phyloP scores from a whole-genome alignment of 768 basidiomycete genomes.

The Tulasnella sp. region DNA sequence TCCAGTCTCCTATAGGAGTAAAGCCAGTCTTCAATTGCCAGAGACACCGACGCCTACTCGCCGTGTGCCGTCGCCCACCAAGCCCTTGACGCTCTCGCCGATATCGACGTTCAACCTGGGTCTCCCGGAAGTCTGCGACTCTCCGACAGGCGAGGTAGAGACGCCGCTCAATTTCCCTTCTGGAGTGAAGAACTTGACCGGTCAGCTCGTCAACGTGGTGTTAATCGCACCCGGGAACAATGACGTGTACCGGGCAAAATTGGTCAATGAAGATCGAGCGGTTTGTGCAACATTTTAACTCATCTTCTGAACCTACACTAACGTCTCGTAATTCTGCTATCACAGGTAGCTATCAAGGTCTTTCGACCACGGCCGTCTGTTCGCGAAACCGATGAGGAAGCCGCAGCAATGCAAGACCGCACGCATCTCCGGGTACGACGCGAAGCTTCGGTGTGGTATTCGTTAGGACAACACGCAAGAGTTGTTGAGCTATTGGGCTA shows the following conservation, averaged over 20 bases:
- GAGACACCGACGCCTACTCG: neutral
- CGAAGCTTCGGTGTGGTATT: neutral
- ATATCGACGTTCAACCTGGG: neutral
- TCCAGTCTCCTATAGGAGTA: neutral
- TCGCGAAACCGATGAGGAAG: neutral
- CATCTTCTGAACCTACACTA: neutral
- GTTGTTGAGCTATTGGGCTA: neutral
- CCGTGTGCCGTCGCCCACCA: neutral
- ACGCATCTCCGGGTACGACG: neutral
- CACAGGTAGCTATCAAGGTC: slow-evolving; percentile 18
- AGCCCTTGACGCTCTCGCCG: neutral
- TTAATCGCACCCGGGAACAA: slow-evolving; percentile 3
- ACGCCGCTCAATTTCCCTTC: neutral
- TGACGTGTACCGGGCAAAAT: neutral
- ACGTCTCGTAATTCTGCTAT: neutral
- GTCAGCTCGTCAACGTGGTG: neutral
- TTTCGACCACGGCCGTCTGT: neutral
- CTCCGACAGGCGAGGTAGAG: neutral
- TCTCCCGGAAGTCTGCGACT: neutral
- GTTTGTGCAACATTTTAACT: neutral
- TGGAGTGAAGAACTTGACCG: neutral
- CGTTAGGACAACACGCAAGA: neutral
- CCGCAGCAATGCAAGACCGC: slow-evolving; percentile 15
- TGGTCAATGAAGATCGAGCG: neutral
- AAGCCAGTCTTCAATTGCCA: neutral